phyloP scores from a whole-genome alignment of 2,329 filamentous ascomycete genomes.

The Gaeumannomyces tritici region DNA sequence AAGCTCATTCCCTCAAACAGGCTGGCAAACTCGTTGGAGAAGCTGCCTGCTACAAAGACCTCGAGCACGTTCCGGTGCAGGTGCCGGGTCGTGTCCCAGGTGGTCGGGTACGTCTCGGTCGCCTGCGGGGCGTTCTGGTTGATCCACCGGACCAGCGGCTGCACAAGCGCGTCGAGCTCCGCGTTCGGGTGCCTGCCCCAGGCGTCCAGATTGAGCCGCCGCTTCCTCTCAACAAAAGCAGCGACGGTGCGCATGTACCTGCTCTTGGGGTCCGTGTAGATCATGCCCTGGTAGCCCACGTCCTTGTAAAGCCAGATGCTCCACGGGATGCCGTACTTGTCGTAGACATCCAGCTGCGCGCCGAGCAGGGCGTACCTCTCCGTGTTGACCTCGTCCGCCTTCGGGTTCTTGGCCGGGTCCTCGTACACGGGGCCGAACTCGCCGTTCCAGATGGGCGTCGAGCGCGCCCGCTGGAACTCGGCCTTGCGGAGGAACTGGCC shows the following conservation, averaged over 20 bases:
- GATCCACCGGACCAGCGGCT: constrained; percentile 14
- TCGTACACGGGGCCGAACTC: constrained; percentile 37
- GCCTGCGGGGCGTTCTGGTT: constrained; percentile 12
- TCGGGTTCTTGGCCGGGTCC: constrained; percentile 19
- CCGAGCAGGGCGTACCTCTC: constrained; percentile 34
- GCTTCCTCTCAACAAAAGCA: constrained; percentile 47
- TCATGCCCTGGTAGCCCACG: constrained; percentile 46
- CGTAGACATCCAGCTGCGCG: constrained; percentile 40
- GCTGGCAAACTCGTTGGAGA: constrained; percentile 16
- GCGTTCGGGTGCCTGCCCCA: constrained; percentile 37
- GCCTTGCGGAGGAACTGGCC: constrained; percentile 30
- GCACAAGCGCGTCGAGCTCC: constrained; percentile 20
- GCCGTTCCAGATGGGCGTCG: constrained; percentile 36
- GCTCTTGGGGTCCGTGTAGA: constrained; percentile 33
- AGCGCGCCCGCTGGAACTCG: constrained; percentile 28
- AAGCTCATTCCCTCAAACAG: constrained; percentile 5
- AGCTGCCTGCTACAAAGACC: constrained; percentile 27
- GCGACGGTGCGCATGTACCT: constrained; percentile 39
- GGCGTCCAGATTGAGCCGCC: constrained; percentile 39
- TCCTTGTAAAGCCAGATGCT: constrained; percentile 53
- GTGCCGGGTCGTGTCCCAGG: constrained; percentile 16
- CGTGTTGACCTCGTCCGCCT: constrained; percentile 28
- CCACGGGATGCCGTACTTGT: constrained; percentile 42
- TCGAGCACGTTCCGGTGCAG: constrained; percentile 14
- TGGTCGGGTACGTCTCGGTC: constrained; percentile 14